A percentile compares a stretch with the other conserved stretches of the same genome.
These are phyloP conservation scores for Solanum hybrid DNA, from an alignment of 305 asterid genomes.

Conservation along the genomic window DNA sequence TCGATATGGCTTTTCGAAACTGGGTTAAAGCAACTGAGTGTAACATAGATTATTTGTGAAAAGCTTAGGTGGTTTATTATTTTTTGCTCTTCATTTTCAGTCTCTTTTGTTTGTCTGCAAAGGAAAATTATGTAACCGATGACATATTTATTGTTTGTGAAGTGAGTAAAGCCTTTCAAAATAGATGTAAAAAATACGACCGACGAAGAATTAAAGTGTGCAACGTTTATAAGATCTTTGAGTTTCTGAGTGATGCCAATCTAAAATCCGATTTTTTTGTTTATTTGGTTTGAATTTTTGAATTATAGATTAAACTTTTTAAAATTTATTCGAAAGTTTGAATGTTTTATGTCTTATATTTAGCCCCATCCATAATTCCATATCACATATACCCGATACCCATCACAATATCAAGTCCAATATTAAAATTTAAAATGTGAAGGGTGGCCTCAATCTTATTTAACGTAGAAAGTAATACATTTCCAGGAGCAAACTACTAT, in stretches of 20 bases:
- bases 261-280: not conserved
- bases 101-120: not conserved
- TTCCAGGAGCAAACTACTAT: not conserved
- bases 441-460: no score
- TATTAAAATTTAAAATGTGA: no score
- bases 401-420: no score
- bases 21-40: not conserved
- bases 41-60: not conserved
- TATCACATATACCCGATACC: no score
- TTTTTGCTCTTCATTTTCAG: not conserved
- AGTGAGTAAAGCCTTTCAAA: not conserved
- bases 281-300: not conserved
- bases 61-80: not conserved
- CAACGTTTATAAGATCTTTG: not conserved
- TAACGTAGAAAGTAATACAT: not conserved
- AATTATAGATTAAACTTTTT: not conserved
- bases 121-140: not conserved
- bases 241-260: not conserved
- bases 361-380: no score
- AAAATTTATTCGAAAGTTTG: no score
- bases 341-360: no score
- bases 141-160: not conserved
- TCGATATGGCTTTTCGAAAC: not conserved
- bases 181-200: not conserved
- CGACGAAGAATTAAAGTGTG: not conserved